A percentile compares a stretch with the other conserved stretches of the same genome.
Conservation (phyloP, 73 alveolate genomes). For the Durusdinium trenchii region DNA sequence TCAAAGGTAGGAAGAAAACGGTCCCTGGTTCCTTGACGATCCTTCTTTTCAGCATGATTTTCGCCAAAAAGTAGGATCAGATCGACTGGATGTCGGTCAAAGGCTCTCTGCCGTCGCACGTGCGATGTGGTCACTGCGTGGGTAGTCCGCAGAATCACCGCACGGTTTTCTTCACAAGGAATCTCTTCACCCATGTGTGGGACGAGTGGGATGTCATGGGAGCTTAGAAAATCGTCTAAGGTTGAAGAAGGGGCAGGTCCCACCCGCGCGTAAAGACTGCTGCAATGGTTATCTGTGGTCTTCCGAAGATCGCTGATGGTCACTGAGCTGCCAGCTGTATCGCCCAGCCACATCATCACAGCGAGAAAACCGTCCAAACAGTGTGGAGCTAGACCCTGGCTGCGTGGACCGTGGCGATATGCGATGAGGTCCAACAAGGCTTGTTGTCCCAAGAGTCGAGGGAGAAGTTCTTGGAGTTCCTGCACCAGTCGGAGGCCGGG, state of each 20-base stretch:
- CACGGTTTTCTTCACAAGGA: too few relatives aligned
- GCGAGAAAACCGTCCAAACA: constrained; percentile 42
- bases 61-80: constrained; percentile 24
- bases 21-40: background rate
- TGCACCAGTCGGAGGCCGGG: constrained; percentile 19
- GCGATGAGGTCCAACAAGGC: constrained; percentile 25
- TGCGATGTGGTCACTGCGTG: background rate
- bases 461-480: background rate
- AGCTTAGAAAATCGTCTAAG: too few relatives aligned
- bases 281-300: background rate
- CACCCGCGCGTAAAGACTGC: background rate
- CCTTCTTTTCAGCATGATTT: background rate
- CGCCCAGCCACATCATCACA: constrained; percentile 18
- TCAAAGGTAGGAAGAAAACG: constrained; percentile 30
- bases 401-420: constrained; percentile 1
- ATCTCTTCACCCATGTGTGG: too few relatives aligned
- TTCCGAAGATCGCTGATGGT: background rate
- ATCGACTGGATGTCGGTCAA: constrained; percentile 11
- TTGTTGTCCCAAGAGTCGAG: background rate
- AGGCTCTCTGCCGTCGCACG: background rate
- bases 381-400: constrained; percentile 51
- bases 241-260: background rate
- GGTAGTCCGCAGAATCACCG: background rate
- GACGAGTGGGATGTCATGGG: too few relatives aligned
- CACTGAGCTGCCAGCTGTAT: background rate